Conservation (phyloP, 2,329 filamentous ascomycete species). For the Ophidiomyces ophidiicola region DNA sequence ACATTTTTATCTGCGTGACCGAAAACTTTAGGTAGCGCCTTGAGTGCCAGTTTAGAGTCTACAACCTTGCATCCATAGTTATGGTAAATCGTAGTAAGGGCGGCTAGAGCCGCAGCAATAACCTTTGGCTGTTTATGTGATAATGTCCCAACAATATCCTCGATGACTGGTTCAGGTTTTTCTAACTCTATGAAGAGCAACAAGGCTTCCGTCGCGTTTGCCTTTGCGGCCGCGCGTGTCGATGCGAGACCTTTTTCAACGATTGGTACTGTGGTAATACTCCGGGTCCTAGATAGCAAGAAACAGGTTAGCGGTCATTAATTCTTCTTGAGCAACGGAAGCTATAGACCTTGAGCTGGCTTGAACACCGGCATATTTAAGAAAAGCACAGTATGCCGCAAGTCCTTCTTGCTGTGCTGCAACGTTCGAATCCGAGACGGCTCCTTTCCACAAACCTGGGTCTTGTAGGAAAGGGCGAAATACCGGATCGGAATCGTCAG, state of each 20-base stretch:
- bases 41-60: slow-evolving; percentile 84
- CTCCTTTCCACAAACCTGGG: slow-evolving; percentile 76
- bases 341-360: slow-evolving; percentile 53
- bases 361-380: slow-evolving; percentile 77
- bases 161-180: slow-evolving; percentile 69
- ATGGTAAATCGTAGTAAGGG: slow-evolving; percentile 74
- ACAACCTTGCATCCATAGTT: slow-evolving; percentile 90
- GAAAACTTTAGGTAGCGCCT: slow-evolving; percentile 77
- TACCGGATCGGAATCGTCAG: slow-evolving; percentile 71
- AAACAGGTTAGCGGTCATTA: not conserved
- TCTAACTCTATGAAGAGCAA: slow-evolving; percentile 86
- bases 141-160: slow-evolving; percentile 73
- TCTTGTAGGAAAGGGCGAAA: slow-evolving; percentile 84
- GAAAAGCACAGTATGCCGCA: slow-evolving; percentile 73
- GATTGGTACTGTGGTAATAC: slow-evolving; percentile 61
- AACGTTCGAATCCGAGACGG: slow-evolving; percentile 88
- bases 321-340: not conserved
- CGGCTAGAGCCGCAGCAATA: slow-evolving; percentile 60
- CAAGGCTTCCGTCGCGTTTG: slow-evolving; percentile 72
- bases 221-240: slow-evolving; percentile 76
- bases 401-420: slow-evolving; percentile 92
- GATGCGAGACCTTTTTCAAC: slow-evolving; percentile 86
- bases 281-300: slow-evolving; percentile 49
- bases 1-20: slow-evolving; percentile 98
- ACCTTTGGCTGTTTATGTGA: slow-evolving; percentile 87